Percentiles rank a stretch among this genome's conserved stretches.
Conservation (phyloP, 345 rosid species). For the Citrus cavaleriei region DNA sequence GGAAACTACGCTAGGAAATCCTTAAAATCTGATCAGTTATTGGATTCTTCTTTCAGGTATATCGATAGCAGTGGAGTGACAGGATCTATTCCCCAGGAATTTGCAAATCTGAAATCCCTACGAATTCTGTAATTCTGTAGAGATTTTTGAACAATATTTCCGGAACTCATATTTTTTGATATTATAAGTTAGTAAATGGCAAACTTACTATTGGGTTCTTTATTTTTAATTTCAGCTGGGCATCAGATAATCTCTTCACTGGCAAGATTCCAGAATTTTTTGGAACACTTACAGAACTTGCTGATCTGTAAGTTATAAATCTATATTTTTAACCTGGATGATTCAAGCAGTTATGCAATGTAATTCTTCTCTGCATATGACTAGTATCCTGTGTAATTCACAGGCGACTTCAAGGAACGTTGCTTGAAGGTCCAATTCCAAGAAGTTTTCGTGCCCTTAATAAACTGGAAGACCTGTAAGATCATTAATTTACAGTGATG, state of each 20-base stretch:
- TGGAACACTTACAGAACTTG: conserved; percentile 40
- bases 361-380: not conserved
- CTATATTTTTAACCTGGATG: not conserved
- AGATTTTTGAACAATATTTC: not conserved
- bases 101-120: conserved; percentile 46
- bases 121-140: conserved; percentile 33
- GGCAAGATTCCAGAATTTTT: conserved; percentile 49
- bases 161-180: not conserved
- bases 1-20: not conserved
- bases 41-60: conserved; percentile 34
- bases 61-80: conserved; percentile 60
- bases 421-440: conserved; percentile 59
- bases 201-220: not conserved
- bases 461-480: conserved; percentile 49
- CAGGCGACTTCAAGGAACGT: conserved; percentile 50
- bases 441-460: conserved; percentile 29
- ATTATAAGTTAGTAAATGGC: not conserved
- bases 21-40: not conserved
- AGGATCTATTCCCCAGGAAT: conserved; percentile 45
- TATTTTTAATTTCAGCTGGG: conserved; percentile 41
- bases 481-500: not conserved
- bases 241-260: conserved; percentile 53
- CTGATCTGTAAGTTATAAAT: conserved; percentile 33
- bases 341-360: not conserved
- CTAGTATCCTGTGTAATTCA: not conserved